Evolutionary conservation across 306 rosid genomes (phyloP), one percentile per base, ranked within the genome.

Genomic region (Carpinus fangiana): DNA sequence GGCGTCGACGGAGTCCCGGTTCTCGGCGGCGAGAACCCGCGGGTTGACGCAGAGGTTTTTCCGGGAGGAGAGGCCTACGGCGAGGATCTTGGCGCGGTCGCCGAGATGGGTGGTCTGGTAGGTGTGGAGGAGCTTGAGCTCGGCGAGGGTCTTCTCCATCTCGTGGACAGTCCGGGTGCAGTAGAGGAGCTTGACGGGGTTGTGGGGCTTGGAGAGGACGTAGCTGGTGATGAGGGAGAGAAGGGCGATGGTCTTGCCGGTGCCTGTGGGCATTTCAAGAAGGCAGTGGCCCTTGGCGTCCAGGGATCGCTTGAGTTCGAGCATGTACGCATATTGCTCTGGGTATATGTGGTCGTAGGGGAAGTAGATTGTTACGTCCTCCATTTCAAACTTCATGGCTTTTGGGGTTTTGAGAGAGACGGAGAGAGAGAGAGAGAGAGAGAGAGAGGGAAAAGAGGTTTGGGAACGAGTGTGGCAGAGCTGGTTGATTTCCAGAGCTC

Each of bases 151-250:
- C 82, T 94, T 94, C 88, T 94, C 98, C 97, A 94, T 94, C 84
- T 94, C 97, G 78, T 94, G 98, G 16, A 94, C 98, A 5, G 98
- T 94, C 53, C 97, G 95, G 8, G 98, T 94, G 82, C 97, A 94
- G 83, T 94, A 94, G 72, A 94, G 83, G 78, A 94, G 97, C 79
- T 94, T 94, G 73, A 94, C 87, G 0, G 95, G 93, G 52, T 83
- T 85, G 4, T 89, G 83, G 76, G 93, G 98, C 36, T 89, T 90
- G 61, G 97, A 90, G 77, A 94, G 89, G 4, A 81, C 81, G 89
- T 94, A 94, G 87, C 93, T 87, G 34, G 97, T 88, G 86, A 94
- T 92, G 21, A 94, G 85, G 1, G 97, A 92, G 61, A 94, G 92
- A 12, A 94, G 89, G 2, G 97, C 93, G 41, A 92, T 90, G 70